Conservation (phyloP, 106 monocot species). For the Agapanthus africanus region DNA sequence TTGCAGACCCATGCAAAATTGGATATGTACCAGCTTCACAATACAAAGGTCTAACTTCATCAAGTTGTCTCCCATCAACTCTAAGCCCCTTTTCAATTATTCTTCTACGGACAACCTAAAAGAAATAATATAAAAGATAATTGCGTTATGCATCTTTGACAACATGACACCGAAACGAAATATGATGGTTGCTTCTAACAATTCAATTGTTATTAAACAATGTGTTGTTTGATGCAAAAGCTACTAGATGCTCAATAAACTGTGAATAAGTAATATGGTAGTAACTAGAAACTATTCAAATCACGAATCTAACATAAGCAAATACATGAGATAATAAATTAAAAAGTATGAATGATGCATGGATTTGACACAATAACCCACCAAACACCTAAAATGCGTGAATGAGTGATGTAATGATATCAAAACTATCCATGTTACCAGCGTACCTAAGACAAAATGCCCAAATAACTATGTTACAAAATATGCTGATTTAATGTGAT, state of each 20-base stretch:
- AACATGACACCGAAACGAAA: not conserved
- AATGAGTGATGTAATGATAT: too few relatives aligned
- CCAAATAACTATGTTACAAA: too few relatives aligned
- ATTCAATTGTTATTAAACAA: not conserved
- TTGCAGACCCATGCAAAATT: slow-evolving; percentile 82
- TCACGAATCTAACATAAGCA: slow-evolving; percentile 1
- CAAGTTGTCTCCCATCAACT: slow-evolving; percentile 90
- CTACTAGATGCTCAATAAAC: too few relatives aligned
- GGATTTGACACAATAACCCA: too few relatives aligned
- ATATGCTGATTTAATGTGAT: too few relatives aligned
- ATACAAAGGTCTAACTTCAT: slow-evolving; percentile 87
- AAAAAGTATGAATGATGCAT: too few relatives aligned
- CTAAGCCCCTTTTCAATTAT: slow-evolving; percentile 87
- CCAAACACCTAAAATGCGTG: too few relatives aligned
- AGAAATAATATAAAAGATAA: not conserved
- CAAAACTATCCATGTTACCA: too few relatives aligned
- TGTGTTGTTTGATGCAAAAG: not conserved
- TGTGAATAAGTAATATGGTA: not conserved
- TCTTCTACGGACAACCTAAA: slow-evolving; percentile 78
- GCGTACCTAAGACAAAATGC: too few relatives aligned
- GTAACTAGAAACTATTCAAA: not conserved
- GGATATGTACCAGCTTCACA: slow-evolving; percentile 79
- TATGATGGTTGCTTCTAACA: slow-evolving; percentile 1
- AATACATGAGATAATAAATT: too few relatives aligned
- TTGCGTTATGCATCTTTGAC: not conserved